Evolutionary conservation across 257 asterid species (phyloP).

Genomic region (Solanum paucissectum): DNA sequence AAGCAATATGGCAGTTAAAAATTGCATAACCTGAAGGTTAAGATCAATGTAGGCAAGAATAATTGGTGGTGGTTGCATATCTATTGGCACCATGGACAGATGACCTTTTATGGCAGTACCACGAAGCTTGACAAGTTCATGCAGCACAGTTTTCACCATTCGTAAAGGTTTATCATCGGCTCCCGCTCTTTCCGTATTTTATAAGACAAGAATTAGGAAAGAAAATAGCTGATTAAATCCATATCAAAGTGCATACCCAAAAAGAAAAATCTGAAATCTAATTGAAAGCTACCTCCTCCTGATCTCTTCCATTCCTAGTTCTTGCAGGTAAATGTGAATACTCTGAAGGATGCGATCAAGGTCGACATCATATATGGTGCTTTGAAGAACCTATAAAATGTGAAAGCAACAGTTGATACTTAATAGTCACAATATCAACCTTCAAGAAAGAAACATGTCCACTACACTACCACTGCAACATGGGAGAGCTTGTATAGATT

Average conservation of each 20-base stretch:
- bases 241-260: not conserved
- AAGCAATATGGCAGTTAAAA: not conserved
- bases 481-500: not conserved
- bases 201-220: not conserved
- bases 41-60: conserved; percentile 98
- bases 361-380: conserved; percentile 82
- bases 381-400: conserved; percentile 75
- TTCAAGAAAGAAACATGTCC: not conserved
- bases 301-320: conserved; percentile 94
- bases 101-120: conserved; percentile 99
- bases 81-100: conserved; percentile 95
- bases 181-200: conserved; percentile 62
- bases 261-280: not conserved
- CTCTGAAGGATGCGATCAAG: conserved; percentile 97
- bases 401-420: not conserved
- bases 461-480: not conserved
- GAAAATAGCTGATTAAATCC: not conserved
- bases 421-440: not conserved
- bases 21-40: conserved; percentile 70
- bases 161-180: conserved; percentile 99
- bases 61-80: conserved; percentile 93
- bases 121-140: conserved; percentile 96
- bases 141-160: conserved; percentile 98
- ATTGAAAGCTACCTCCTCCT: conserved; percentile 56
- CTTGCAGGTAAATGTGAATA: conserved; percentile 91